phyloP scores from a whole-genome alignment of 2,329 filamentous ascomycete species.

The Aphanocladium album region DNA sequence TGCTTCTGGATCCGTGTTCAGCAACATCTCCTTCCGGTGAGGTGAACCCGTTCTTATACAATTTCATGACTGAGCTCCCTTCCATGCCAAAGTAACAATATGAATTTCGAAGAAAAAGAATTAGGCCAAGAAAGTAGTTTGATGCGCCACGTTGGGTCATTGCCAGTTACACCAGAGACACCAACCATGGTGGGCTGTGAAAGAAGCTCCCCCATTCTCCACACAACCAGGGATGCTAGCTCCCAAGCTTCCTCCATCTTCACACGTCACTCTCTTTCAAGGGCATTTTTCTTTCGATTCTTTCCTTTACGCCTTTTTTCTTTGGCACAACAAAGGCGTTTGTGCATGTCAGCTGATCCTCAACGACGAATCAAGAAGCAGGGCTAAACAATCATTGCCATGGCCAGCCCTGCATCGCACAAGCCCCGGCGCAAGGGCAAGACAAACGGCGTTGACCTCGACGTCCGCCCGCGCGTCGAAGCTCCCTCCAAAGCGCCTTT shows the following conservation, averaged over 20 bases:
- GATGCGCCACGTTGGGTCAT: not conserved
- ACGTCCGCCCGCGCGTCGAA: slow-evolving; percentile 29
- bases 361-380: not conserved
- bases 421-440: slow-evolving; percentile 56
- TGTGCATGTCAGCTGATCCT: not conserved
- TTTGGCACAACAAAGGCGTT: not conserved
- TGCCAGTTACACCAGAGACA: not conserved
- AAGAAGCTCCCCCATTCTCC: slow-evolving; percentile 4
- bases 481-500: slow-evolving; percentile 57
- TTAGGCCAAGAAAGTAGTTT: too few relatives aligned
- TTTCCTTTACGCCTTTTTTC: not conserved
- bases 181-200: not conserved
- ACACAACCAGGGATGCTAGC: not conserved
- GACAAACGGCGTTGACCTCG: slow-evolving; percentile 40
- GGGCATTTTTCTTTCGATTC: not conserved
- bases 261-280: slow-evolving; percentile 6
- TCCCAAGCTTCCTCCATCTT: slow-evolving; percentile 8
- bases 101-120: too few relatives aligned
- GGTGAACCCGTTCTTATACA: too few relatives aligned
- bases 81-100: too few relatives aligned
- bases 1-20: too few relatives aligned
- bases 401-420: slow-evolving; percentile 51
- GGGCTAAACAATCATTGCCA: slow-evolving; percentile 27
- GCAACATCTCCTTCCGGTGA: too few relatives aligned
- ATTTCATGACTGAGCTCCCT: too few relatives aligned